phyloP scores from a whole-genome alignment of 495 filamentous ascomycete species.

The Letharia lupina region DNA sequence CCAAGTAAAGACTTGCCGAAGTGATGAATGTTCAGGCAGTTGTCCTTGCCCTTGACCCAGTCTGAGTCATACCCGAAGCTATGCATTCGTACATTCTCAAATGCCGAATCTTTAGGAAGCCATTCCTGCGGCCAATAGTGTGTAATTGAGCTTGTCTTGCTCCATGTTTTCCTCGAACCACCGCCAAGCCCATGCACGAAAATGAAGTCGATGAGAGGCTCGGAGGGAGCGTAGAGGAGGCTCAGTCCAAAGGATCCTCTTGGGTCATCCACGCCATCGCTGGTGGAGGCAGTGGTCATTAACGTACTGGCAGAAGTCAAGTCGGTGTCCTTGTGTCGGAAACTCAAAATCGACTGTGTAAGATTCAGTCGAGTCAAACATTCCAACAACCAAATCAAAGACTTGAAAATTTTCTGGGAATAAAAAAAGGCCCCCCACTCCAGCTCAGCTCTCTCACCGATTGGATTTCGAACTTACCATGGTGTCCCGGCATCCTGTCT shows the following conservation, averaged over 20 bases:
- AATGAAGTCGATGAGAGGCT: slow-evolving; percentile 28
- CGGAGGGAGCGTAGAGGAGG: slow-evolving; percentile 12
- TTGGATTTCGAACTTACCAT: slow-evolving; percentile 1
- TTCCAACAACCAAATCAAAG: no score
- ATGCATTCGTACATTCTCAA: slow-evolving; percentile 31
- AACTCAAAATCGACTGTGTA: neutral
- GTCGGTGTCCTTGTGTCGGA: neutral
- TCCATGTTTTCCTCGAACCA: slow-evolving; percentile 32
- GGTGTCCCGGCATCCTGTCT: neutral
- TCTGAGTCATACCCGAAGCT: slow-evolving; percentile 36
- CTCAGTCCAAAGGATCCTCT: slow-evolving; percentile 18
- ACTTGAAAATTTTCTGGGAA: no score
- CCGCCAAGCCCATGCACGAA: slow-evolving; percentile 36
- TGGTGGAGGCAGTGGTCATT: neutral
- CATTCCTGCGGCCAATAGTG: slow-evolving; percentile 36
- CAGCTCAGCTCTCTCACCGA: neutral
- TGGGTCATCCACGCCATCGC: neutral
- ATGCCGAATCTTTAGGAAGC: slow-evolving; percentile 31
- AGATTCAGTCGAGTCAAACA: no score
- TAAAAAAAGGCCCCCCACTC: no score
- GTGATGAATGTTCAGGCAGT: slow-evolving; percentile 35
- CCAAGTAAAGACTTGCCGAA: slow-evolving; percentile 38
- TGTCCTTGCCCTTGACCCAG: slow-evolving; percentile 27
- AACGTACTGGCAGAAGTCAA: neutral
- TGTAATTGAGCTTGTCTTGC: slow-evolving; percentile 20